Evolutionary conservation across 2,329 filamentous ascomycete species (phyloP), one percentile per base, ranked within the genome.

Genomic region (Neonectria ditissima): DNA sequence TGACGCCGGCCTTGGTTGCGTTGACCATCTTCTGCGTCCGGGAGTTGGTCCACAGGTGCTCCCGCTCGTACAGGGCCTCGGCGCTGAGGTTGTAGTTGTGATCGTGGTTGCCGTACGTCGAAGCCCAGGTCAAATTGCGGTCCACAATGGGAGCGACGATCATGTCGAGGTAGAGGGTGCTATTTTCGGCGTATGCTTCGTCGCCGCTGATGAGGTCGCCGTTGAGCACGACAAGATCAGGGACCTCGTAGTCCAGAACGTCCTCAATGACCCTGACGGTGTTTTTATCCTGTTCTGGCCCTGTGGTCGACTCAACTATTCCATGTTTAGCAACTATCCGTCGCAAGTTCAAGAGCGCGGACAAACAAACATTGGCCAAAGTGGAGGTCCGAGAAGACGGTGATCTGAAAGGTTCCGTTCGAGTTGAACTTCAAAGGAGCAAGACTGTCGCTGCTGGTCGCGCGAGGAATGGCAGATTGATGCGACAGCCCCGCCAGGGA

Each of bases 101-200:
- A 67, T 93, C 91, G 69, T 93, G 91, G 61, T 92, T 92, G 0
- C 91, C 91, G 65, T 92, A 92, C 0, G 89, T 89, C 0, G 87
- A 89, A 2, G 89, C 89, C 86, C 89, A 93, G 0, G 82, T 81
- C 0, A 91, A 72, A 8, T 80, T 80, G 16, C 84, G 82, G 4
- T 84, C 67, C 0, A 90, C 79, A 0, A 93, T 77, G 0, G 89
- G 89, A 2, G 71, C 77, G 1, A 91, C 86, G 10, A 91, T 83
- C 68, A 83, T 76, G 67, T 91, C 87, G 3, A 92, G 61, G 57
- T 90, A 89, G 7, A 77, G 69, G 0, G 86, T 88, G 58, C 73
- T 75, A 69, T 91, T 91, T 4, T 84, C 77, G 4, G 81, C 61
- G 63, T 80, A 86, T 0, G 83, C 84, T 60, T 89, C 87, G 62